These are phyloP conservation scores for Ilex aquifolium DNA, from an alignment of 257 asterid species.

Conservation along the genomic window DNA sequence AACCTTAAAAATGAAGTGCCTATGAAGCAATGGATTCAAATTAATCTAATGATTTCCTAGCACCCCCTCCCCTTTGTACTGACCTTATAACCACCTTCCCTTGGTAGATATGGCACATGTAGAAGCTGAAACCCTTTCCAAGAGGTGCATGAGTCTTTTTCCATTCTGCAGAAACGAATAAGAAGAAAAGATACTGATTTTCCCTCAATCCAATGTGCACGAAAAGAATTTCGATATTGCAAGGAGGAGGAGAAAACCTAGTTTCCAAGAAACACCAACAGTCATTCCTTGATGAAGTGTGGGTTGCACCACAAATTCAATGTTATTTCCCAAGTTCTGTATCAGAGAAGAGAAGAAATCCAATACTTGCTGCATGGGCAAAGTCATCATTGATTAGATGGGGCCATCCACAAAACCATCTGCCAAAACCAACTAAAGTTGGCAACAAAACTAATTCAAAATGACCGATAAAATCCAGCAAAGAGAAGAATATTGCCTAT, in stretches of 20 bases:
- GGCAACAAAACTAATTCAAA: neutral
- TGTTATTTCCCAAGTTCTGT: constrained; percentile 39
- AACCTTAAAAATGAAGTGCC: neutral
- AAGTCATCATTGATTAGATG: neutral
- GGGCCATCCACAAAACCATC: neutral
- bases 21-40: neutral
- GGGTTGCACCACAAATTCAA: constrained; percentile 50
- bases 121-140: constrained; percentile 66
- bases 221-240: neutral
- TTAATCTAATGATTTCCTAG: no score
- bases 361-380: constrained; percentile 51
- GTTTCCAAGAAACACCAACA: constrained; percentile 58
- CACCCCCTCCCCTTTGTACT: neutral
- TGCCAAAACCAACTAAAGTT: no score
- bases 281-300: constrained; percentile 55
- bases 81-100: constrained; percentile 66
- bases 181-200: neutral
- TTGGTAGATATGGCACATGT: constrained; percentile 49
- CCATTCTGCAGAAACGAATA: constrained; percentile 39
- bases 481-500: neutral
- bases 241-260: constrained; percentile 27
- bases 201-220: neutral
- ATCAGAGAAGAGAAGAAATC: constrained; percentile 49
- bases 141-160: constrained; percentile 33
- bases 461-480: neutral